Evolutionary conservation across 1,284 basidiomycete species (phyloP).

Genomic region (Papiliotrema terrestris): DNA sequence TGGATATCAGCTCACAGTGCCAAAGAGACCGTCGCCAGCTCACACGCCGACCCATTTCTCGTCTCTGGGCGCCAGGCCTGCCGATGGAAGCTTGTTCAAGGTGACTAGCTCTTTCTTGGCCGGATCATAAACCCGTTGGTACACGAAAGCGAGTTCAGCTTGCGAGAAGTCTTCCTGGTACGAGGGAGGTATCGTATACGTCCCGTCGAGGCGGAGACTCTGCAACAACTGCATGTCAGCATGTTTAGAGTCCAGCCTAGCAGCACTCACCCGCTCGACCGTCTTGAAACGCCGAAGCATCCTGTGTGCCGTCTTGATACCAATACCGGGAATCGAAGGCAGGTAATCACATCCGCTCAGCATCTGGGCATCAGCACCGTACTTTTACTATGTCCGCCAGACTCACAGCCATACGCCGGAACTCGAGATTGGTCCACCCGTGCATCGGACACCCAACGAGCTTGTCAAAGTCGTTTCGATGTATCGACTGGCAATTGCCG

Average conservation of each 20-base stretch:
- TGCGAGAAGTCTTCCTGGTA: constrained; percentile 67
- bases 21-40: constrained; percentile 29
- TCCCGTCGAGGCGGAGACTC: constrained; percentile 75
- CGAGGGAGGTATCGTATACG: constrained; percentile 70
- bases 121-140: constrained; percentile 92
- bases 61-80: constrained; percentile 57
- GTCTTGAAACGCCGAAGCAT: constrained; percentile 81
- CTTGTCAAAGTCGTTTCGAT: constrained; percentile 69
- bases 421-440: constrained; percentile 86
- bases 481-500: constrained; percentile 73
- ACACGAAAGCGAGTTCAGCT: constrained; percentile 89
- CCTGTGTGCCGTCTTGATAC: constrained; percentile 90
- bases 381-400: background rate
- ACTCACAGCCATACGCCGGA: constrained; percentile 78
- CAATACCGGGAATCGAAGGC: constrained; percentile 91
- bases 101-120: constrained; percentile 61
- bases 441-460: constrained; percentile 72
- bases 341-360: constrained; percentile 97
- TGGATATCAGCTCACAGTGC: constrained; percentile 1
- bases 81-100: constrained; percentile 58
- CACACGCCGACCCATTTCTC: constrained; percentile 76
- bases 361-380: constrained; percentile 53
- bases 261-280: constrained; percentile 64
- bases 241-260: background rate
- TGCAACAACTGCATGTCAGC: constrained; percentile 55